A percentile compares a stretch with the other conserved stretches of the same genome.
These are phyloP conservation scores for Mesembryanthemum crystallinum DNA, from an alignment of 148 eudicot species.

Conservation along the genomic window DNA sequence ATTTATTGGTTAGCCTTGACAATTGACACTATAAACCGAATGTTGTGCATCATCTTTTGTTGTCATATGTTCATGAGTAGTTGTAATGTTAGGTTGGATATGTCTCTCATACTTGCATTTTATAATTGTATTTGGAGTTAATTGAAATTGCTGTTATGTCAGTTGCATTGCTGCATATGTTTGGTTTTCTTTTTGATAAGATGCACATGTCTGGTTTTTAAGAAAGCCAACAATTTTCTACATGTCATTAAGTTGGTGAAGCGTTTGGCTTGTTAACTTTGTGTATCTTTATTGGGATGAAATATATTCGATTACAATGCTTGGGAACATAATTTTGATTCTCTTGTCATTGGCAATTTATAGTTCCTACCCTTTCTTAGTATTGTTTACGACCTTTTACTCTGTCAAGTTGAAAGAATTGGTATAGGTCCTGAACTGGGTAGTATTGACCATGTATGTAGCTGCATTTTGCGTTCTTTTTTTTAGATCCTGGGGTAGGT, in stretches of 20 bases:
- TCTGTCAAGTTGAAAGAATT: neutral
- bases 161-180: neutral
- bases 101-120: neutral
- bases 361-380: neutral
- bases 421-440: neutral
- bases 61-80: neutral
- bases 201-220: neutral
- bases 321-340: neutral
- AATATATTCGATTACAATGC: neutral
- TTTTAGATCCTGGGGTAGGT: too few species aligned
- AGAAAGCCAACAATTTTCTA: too few species aligned
- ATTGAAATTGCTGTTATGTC: neutral
- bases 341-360: neutral
- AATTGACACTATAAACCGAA: neutral
- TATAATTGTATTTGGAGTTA: neutral
- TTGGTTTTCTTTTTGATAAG: too few species aligned
- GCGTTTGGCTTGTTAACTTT: neutral
- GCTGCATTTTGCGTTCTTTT: neutral
- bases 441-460: neutral
- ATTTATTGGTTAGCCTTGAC: neutral
- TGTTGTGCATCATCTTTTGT: neutral
- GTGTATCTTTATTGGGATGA: neutral
- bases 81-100: neutral
- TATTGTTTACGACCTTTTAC: too few species aligned
- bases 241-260: neutral